Conservation (phyloP, 305 asterid species). For the Ilex paraguariensis region DNA sequence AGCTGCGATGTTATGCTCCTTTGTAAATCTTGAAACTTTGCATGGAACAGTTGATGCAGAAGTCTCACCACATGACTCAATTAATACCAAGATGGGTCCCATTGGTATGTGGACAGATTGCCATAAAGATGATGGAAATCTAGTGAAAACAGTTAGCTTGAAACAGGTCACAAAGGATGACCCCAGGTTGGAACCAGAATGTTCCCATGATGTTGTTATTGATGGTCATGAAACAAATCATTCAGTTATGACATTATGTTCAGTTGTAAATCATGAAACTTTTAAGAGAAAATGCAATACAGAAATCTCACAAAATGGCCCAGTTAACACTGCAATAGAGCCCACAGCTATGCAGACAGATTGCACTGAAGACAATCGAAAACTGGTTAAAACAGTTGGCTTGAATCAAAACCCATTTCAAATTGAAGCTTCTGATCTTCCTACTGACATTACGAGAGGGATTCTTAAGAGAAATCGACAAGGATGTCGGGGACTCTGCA, state of each 20-base stretch:
- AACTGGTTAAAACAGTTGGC: conserved; percentile 15
- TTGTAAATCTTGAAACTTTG: conserved; percentile 9
- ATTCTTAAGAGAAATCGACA: conserved; percentile 63
- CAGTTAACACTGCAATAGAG: conserved; percentile 18
- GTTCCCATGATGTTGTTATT: conserved; percentile 3
- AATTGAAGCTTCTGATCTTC: conserved; percentile 12
- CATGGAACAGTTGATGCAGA: conserved; percentile 6
- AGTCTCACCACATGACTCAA: conserved; percentile 8
- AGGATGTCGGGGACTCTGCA: conserved; percentile 82
- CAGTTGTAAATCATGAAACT: conserved; percentile 11
- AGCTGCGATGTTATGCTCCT: conserved; percentile 18
- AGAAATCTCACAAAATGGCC: conserved; percentile 9
- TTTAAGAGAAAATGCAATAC: conserved; percentile 6
- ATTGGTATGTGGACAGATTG: conserved; percentile 15
- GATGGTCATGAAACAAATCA: conserved; percentile 10
- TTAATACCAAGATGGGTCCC: conserved; percentile 4
- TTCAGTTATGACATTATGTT: conserved; percentile 18
- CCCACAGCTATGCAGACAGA: conserved; percentile 21
- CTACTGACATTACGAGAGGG: conserved; percentile 39
- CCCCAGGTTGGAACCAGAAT: conserved; percentile 17
- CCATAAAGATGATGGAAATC: conserved; percentile 17
- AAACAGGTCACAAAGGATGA: conserved; percentile 4
- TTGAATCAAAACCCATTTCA: conserved; percentile 16
- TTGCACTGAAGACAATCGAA: conserved; percentile 16
- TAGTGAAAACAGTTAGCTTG: conserved; percentile 14